Conservation (phyloP, 2,329 filamentous ascomycete genomes). For the Dryadomyces quercivorus region DNA sequence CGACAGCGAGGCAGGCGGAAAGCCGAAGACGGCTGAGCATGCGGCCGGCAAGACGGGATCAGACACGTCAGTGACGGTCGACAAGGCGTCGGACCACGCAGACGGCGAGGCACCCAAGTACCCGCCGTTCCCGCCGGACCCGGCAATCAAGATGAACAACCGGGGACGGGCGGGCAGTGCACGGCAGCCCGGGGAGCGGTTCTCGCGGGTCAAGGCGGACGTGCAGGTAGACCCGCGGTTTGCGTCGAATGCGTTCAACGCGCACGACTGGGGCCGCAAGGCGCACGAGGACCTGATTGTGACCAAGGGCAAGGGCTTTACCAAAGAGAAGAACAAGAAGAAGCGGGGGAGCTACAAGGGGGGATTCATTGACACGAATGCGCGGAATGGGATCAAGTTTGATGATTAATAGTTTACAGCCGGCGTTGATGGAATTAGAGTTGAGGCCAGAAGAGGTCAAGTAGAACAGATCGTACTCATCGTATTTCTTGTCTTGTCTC, state of each 20-base stretch:
- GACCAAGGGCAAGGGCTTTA: conserved; percentile 93
- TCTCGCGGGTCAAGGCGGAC: conserved; percentile 63
- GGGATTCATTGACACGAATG: conserved; percentile 70
- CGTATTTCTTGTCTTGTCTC: too few relatives aligned
- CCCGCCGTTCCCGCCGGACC: conserved; percentile 42
- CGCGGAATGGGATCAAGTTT: conserved; percentile 85
- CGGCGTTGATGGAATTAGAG: neutral
- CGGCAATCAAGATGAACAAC: conserved; percentile 26
- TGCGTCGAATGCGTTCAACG: conserved; percentile 62
- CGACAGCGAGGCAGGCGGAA: conserved; percentile 2
- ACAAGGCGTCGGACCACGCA: conserved; percentile 34
- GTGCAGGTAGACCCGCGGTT: conserved; percentile 57
- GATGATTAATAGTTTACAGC: conserved; percentile 30
- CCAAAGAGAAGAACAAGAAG: conserved; percentile 99
- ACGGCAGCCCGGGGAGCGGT: conserved; percentile 50
- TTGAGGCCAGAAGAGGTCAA: neutral
- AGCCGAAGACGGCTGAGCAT: conserved; percentile 11
- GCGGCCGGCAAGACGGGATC: conserved; percentile 17
- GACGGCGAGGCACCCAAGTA: conserved; percentile 21
- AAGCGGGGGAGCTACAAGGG: conserved; percentile 84
- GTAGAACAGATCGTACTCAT: too few relatives aligned
- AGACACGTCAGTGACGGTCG: conserved; percentile 34
- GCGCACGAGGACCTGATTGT: conserved; percentile 82
- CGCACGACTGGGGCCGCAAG: conserved; percentile 78
- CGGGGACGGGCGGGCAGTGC: conserved; percentile 16